Evolutionary conservation across 176 grass and related monocot genomes (phyloP).

Genomic region (Phragmites australis): DNA sequence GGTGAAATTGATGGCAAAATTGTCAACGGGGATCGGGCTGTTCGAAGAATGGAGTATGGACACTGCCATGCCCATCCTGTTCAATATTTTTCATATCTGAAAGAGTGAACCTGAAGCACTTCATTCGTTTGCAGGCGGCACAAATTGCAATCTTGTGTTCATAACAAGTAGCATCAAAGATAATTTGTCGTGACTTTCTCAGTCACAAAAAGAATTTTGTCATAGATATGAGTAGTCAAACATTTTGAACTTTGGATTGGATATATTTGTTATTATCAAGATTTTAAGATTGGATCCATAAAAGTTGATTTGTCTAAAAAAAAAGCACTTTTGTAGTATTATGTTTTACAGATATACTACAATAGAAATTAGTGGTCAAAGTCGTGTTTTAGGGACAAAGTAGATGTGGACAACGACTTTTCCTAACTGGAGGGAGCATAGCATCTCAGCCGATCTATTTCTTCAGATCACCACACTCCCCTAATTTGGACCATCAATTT

Average conservation of each 20-base stretch:
- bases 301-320: too few species aligned
- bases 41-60: neutral
- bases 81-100: neutral
- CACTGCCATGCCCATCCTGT: neutral
- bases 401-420: too few species aligned
- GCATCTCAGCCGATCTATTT: neutral
- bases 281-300: too few species aligned
- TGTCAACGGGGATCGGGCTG: conserved; percentile 16
- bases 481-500: neutral
- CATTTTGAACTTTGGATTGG: too few species aligned
- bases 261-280: too few species aligned
- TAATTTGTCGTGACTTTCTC: too few species aligned
- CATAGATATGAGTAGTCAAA: neutral
- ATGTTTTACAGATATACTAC: neutral
- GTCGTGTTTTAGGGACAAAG: too few species aligned
- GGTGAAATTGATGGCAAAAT: conserved; percentile 12
- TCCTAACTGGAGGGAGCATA: too few species aligned
- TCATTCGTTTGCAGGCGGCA: neutral
- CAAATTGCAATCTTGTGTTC: neutral
- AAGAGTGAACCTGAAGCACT: neutral
- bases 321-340: neutral
- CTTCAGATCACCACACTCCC: neutral
- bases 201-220: neutral
- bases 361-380: too few species aligned
- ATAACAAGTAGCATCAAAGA: neutral